A percentile compares a stretch with the other conserved stretches of the same genome.
Conservation (phyloP, 1,284 basidiomycete species). For the Leccinum fallax region DNA sequence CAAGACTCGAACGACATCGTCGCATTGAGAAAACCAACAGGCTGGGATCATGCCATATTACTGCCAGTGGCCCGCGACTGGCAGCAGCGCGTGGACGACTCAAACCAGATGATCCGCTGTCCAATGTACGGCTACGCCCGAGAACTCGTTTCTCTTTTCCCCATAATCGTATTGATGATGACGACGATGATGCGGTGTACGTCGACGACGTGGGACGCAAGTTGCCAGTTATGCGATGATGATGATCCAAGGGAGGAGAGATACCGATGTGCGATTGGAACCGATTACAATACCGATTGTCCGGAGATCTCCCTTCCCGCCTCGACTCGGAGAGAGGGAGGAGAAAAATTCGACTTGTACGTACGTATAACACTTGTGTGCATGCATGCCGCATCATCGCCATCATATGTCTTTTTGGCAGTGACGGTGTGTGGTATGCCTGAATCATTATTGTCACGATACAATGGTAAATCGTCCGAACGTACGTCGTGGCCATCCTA, state of each 20-base stretch:
- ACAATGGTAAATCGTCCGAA: background rate
- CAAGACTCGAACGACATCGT: too few species aligned
- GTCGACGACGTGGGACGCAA: background rate
- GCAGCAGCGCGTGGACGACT: background rate
- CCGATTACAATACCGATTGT: background rate
- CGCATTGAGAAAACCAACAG: background rate
- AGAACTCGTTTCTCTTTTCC: background rate
- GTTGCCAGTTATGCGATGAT: background rate
- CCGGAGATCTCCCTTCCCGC: background rate
- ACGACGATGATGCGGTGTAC: background rate
- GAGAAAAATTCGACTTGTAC: background rate
- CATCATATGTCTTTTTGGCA: background rate
- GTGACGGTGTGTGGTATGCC: background rate
- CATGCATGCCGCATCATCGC: background rate
- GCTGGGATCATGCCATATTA: too few species aligned
- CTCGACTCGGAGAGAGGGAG: background rate
- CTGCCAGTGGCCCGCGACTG: too few species aligned
- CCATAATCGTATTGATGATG: background rate
- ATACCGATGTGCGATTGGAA: background rate
- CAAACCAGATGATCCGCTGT: background rate
- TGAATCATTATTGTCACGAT: background rate
- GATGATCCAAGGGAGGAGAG: background rate
- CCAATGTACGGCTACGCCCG: background rate
- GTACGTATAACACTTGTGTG: background rate
- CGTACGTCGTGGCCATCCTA: background rate